Conservation (phyloP, 441 rosid genomes). For the Erodium trifolium region DNA sequence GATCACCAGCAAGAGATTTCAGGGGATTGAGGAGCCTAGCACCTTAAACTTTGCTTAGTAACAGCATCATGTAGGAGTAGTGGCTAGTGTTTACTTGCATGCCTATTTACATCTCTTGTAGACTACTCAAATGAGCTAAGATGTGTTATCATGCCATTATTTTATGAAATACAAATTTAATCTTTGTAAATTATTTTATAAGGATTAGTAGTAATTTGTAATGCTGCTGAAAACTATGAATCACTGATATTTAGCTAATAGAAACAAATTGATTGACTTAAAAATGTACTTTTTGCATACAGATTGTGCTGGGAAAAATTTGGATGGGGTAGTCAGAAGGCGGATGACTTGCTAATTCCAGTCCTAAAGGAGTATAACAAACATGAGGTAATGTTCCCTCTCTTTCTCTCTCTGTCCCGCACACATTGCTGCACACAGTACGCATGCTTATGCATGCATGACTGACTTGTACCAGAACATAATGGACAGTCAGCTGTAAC, state of each 20-base stretch:
- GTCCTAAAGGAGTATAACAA: conserved; percentile 86
- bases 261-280: neutral
- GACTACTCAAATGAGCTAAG: neutral
- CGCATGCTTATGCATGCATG: too few species aligned
- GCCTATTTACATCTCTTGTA: neutral
- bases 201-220: neutral
- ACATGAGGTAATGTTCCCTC: conserved; percentile 51
- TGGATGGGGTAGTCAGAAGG: conserved; percentile 77
- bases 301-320: conserved; percentile 95
- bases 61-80: neutral
- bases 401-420: neutral
- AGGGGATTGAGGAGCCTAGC: neutral
- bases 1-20: neutral
- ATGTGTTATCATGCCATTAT: neutral
- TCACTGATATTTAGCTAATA: conserved; percentile 10
- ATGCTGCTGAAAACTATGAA: neutral
- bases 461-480: too few species aligned
- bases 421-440: conserved; percentile 1
- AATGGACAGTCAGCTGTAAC: too few species aligned
- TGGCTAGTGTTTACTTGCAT: neutral
- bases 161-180: neutral
- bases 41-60: neutral
- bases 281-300: conserved; percentile 17
- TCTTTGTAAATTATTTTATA: neutral
- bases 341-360: conserved; percentile 74